Evolutionary conservation across 495 filamentous ascomycete genomes (phyloP), one percentile per base, ranked within the genome.

Genomic region (Annulohypoxylon nitens): DNA sequence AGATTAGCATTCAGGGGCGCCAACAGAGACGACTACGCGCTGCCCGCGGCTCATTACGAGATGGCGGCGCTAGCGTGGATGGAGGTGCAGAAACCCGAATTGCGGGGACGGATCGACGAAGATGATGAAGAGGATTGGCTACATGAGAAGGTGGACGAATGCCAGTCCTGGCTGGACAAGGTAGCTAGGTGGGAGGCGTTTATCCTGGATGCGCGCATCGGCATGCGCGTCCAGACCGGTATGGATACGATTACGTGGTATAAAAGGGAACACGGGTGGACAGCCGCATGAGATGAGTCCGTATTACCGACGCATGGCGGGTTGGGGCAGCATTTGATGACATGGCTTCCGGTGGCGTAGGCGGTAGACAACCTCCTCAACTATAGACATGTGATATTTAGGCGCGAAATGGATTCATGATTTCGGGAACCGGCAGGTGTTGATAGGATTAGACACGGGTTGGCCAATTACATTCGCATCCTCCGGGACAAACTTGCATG

Each of bases 21-120:
- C 36, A 83, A 90, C 11, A 92, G 88, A 75, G 94, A 99, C 61
- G 90, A 95, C 72, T 99, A 95, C 89, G 88, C 90, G 59, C 83
- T 85, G 5, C 93, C 96, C 2, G 88, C 88, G 2, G 96, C 95
- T 16, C 83, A 95, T 75, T 99, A 97, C 79, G 96, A 99, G 77
- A 90, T 95, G 86, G 95, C 93, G 0, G 92, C 91, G 18, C 88
- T 91, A 37, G 79, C 90, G 20, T 99, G 95, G 95, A 86, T 86
- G 80, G 90, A 92, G 75, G 74, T 80, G 20, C 79, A 78, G 61
- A 75, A 78, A 33, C 68, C 73, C 7, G 75, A 77, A 30, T 20
- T 50, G 1, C 60, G 61, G 26, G 68, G 71, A 60, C 34, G 61
- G 18, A 68, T 61, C 16, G 53, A 74, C 74, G 51, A 72, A 26